Evolutionary conservation across 2,329 filamentous ascomycete genomes (phyloP), one percentile per base, ranked within the genome.

Genomic region (Camptophora hylomeconis): DNA sequence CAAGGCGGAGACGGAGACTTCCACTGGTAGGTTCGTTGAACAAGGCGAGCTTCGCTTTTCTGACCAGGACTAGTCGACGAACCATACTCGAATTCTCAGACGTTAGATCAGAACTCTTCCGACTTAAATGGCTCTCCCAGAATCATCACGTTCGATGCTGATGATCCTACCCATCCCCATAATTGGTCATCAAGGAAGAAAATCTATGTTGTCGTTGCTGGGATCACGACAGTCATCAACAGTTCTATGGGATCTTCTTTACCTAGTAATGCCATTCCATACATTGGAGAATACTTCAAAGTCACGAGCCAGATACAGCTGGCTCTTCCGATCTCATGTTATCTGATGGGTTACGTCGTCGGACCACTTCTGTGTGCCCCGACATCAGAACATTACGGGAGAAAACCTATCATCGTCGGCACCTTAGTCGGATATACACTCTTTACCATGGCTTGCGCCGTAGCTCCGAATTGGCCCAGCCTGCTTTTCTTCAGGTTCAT

Each of bases 361-460:
- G 58, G 57, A 0, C 58, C 58, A 2, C 33, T 59, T 2, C 31
- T 58, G 1, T 59, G 54, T 20, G 57, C 54, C 4, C 58, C 58
- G 0, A 36, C 61, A 2, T 58, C 54, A n/a, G 58, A 62, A 27
- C 47, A 52, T 2, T 44, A 52, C 21, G 58, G 58, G 1, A 48
- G 58, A 1, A 51, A 44, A 26, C 44, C 49, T 1, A 52, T 61
- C 5, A 43, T 73, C 35, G 50, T 72, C 0, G 52, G 45, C 7
- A 64, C 67, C 0, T 71, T 72, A 34, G 25, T 48, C n/a, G 40
- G 51, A 3, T 60, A 54, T 32, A 52, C 49, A 6, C 25, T 55
- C 4, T 58, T 47, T 27, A 61, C 54, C 1, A 45, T 59, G 21
- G 58, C 47, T 4, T 61, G 54, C 31, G 56, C 58, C 1, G 31